A percentile compares a stretch with the other conserved stretches of the same genome.
Conservation (phyloP, 495 filamentous ascomycete species). For the Tuber indicum region DNA sequence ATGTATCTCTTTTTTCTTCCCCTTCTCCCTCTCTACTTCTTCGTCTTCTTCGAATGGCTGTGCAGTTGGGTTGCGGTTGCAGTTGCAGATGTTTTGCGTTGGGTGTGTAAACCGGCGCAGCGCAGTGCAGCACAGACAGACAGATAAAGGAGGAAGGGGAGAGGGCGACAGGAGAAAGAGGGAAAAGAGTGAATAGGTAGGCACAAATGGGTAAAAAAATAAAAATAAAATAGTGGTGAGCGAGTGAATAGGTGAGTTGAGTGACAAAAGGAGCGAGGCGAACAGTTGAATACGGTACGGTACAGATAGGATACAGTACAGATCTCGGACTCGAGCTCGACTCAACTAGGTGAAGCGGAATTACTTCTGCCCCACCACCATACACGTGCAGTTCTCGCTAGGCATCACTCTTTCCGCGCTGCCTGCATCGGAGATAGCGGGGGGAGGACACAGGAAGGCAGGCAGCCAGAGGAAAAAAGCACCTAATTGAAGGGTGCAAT, state of each 20-base stretch:
- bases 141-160: not conserved
- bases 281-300: constrained; percentile 2
- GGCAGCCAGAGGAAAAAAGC: constrained; percentile 31
- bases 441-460: constrained; percentile 20
- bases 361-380: constrained; percentile 40
- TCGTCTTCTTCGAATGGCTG: constrained; percentile 7
- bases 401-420: constrained; percentile 38
- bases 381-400: constrained; percentile 40
- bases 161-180: not conserved
- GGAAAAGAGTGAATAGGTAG: not conserved
- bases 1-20: not conserved
- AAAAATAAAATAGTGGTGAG: not conserved
- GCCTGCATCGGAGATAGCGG: constrained; percentile 40
- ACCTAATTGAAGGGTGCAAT: constrained; percentile 28
- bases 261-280: constrained; percentile 2
- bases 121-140: not conserved
- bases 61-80: not conserved
- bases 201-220: not conserved
- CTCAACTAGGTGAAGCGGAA: constrained; percentile 9
- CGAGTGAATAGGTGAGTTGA: not conserved
- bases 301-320: constrained; percentile 4
- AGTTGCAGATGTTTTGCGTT: not conserved
- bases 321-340: constrained; percentile 1
- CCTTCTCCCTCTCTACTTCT: not conserved
- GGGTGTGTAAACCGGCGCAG: constrained; percentile 5